Percentiles rank a stretch among this genome's conserved stretches.
These are phyloP conservation scores for Pseudopyricularia cyperi DNA, from an alignment of 2,329 filamentous ascomycete genomes.

Conservation along the genomic window DNA sequence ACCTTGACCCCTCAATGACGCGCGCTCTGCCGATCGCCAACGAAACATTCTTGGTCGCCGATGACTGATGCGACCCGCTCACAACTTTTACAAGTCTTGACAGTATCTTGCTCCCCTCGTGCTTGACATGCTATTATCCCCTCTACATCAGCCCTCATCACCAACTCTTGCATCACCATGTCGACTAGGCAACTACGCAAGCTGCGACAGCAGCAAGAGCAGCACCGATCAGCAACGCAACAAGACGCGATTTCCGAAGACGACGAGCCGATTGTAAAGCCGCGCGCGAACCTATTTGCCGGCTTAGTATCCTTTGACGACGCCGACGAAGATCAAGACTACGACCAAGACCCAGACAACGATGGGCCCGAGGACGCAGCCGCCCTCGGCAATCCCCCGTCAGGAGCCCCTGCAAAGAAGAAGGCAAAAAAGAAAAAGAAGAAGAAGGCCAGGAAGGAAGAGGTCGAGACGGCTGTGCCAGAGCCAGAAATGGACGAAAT, in stretches of 20 bases:
- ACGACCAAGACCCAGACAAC: conserved; percentile 19
- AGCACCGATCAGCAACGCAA: conserved; percentile 20
- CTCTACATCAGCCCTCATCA: not conserved
- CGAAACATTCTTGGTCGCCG: not conserved
- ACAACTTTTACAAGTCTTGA: not conserved
- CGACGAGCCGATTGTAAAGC: conserved; percentile 20
- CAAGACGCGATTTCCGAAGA: conserved; percentile 13
- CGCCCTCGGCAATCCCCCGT: conserved; percentile 11
- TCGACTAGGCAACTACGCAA: conserved; percentile 38
- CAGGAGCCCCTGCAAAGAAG: conserved; percentile 14
- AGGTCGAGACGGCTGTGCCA: not conserved
- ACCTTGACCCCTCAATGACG: not conserved
- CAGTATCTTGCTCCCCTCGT: no score
- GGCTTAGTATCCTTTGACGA: conserved; percentile 36
- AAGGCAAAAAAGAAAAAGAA: conserved; percentile 22
- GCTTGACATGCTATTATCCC: not conserved
- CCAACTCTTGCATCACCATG: conserved; percentile 19
- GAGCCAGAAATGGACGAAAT: conserved; percentile 35
- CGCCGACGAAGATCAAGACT: conserved; percentile 22
- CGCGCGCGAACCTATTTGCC: conserved; percentile 33
- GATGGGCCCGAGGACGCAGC: conserved; percentile 4
- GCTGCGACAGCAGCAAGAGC: conserved; percentile 35
- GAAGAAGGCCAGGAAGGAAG: conserved; percentile 10
- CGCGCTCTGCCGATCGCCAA: not conserved
- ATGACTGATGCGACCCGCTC: not conserved